Evolutionary conservation across 495 filamentous ascomycete genomes (phyloP).

Genomic region (Podospora fimiseda): DNA sequence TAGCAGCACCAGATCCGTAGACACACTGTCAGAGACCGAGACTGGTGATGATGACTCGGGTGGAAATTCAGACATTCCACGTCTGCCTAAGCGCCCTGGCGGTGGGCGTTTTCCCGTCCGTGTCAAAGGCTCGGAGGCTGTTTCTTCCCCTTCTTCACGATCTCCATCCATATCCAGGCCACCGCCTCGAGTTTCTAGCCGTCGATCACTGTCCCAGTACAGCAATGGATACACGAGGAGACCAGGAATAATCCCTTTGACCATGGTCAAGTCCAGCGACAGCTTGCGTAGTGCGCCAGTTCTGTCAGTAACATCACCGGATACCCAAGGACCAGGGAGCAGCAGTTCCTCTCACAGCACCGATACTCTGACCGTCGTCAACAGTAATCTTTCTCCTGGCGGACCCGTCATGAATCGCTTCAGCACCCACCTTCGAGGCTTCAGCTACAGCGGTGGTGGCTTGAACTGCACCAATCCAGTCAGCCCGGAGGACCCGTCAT

Average conservation of each 20-base stretch:
- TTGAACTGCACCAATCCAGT: constrained; percentile 51
- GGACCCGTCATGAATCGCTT: constrained; percentile 45
- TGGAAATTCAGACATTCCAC: constrained; percentile 62
- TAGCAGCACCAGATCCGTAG: constrained; percentile 45
- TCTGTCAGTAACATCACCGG: constrained; percentile 56
- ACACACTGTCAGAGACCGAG: constrained; percentile 39
- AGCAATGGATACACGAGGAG: constrained; percentile 47
- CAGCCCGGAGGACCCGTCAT: constrained; percentile 49
- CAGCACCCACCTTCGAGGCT: constrained; percentile 62
- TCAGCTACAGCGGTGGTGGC: constrained; percentile 56
- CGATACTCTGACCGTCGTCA: background rate
- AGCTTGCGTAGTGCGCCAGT: constrained; percentile 79
- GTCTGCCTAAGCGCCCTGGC: constrained; percentile 57
- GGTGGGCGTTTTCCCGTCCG: constrained; percentile 74
- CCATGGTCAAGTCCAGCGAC: constrained; percentile 57
- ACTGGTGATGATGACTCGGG: constrained; percentile 54
- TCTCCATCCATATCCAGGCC: constrained; percentile 47
- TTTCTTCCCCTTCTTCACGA: constrained; percentile 14
- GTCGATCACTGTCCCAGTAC: constrained; percentile 65
- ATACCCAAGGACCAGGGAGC: constrained; percentile 27
- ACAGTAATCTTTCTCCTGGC: background rate
- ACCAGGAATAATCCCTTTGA: constrained; percentile 60
- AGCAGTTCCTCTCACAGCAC: constrained; percentile 8
- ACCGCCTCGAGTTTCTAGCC: constrained; percentile 56
- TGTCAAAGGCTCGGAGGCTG: constrained; percentile 47